Conservation (phyloP, 192 early-diverging fungal genomes). For the Lobosporangium transversale region DNA sequence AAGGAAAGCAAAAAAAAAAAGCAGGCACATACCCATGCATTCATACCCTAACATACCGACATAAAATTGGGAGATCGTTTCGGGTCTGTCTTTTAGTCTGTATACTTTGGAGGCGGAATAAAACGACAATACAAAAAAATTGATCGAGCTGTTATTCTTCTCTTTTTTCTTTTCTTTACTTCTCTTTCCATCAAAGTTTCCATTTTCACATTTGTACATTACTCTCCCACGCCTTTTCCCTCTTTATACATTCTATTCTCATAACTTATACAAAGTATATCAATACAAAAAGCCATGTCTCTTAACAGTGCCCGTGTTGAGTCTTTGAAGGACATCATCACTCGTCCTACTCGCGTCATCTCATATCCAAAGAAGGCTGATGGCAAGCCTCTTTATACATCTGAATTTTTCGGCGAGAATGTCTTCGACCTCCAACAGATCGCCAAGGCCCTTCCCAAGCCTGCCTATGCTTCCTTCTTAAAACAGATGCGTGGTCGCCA, state of each 20-base stretch:
- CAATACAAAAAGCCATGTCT: conserved; percentile 34
- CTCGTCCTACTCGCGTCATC: conserved; percentile 74
- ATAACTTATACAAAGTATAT: not conserved
- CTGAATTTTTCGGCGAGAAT: conserved; percentile 93
- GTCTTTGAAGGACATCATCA: conserved; percentile 62
- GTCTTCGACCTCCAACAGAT: conserved; percentile 95
- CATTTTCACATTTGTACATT: too few species aligned
- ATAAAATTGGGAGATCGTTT: too few species aligned
- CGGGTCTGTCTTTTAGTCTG: too few species aligned
- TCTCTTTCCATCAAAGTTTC: too few species aligned
- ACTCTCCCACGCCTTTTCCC: not conserved
- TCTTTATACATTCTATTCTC: not conserved
- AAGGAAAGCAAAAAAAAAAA: too few species aligned
- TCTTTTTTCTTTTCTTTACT: too few species aligned
- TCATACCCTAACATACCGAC: too few species aligned
- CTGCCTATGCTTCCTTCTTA: conserved; percentile 90
- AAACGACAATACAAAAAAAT: too few species aligned
- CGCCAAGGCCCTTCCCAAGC: conserved; percentile 92
- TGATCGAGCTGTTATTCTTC: too few species aligned
- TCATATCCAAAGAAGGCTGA: conserved; percentile 77
- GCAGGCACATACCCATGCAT: too few species aligned
- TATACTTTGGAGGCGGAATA: too few species aligned
- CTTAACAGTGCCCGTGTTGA: conserved; percentile 57
- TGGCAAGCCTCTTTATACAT: conserved; percentile 79
- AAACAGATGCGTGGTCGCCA: conserved; percentile 94